Evolutionary conservation across 2,329 filamentous ascomycete genomes (phyloP), one percentile per base, ranked within the genome.

Genomic region (Rhinocladiella similis): DNA sequence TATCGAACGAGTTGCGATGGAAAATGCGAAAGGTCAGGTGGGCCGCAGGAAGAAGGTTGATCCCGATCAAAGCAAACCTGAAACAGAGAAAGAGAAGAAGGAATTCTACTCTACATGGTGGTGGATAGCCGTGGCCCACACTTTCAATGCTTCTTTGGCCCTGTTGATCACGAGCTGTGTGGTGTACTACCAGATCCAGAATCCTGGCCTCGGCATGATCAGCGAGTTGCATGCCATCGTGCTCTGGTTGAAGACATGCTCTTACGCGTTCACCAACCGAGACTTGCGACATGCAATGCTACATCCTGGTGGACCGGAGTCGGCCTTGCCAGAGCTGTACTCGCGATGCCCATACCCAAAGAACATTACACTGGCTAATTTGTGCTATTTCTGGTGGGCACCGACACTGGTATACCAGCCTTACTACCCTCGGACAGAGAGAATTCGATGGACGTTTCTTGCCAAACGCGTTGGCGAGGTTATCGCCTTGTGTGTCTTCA

Each of bases 381-480:
- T 99, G 22, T 84, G 84, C 56, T 99, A 97, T 75, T 99, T 99
- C 72, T 97, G 94, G 93, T 93, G 92, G 86, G 94, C 93, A 0
- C 94, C 94, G 0, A 99, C 94, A 0, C 81, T 99, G 50, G 88
- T 97, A 43, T 99, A 99, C 72, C 94, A 99, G 76, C 94, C 94
- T 1, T 91, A 94, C 13, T 99, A 99, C 71, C 94, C 94, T 18
- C 88, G 92, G 42, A 91, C 90, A 5, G 78, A 84, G 7, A 83
- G 81, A 54, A 90, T 97, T 65, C 83, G 94, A 60, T 97, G 92
- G 91, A 71, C 83, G 3, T 99, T 96, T 69, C 90, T 97, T 38
- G 76, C 83, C 56, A 97, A 96, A 75, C 85, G 94, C 14, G 70
- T 93, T 43, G 83, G 82, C 47, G 94, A 99, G 73, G 83, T 90